Conservation (phyloP, 371 early-diverging fungal species). For the Lichtheimia hyalospora region DNA sequence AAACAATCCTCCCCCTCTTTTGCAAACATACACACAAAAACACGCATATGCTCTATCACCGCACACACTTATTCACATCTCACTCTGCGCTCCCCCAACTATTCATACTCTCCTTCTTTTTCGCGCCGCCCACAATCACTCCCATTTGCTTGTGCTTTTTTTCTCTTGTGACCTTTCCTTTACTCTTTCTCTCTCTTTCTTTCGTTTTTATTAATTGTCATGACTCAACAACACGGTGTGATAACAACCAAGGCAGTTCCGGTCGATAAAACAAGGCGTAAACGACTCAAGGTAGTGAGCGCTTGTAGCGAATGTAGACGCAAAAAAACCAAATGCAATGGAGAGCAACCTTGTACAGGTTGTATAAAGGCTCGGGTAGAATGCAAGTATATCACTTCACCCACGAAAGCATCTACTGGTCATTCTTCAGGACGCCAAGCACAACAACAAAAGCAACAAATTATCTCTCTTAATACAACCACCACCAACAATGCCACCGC, state of each 20-base stretch:
- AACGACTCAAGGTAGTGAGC: conserved; percentile 37
- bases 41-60: no score
- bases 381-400: conserved; percentile 28
- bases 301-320: conserved; percentile 59
- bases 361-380: conserved; percentile 39
- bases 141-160: background rate
- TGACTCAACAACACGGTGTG: background rate
- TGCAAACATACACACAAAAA: no score
- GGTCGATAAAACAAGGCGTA: conserved; percentile 35
- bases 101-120: no score
- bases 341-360: conserved; percentile 31
- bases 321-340: conserved; percentile 60
- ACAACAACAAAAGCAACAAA: background rate
- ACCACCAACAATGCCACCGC: background rate
- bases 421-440: background rate
- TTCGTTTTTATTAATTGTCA: background rate
- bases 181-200: background rate
- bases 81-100: no score
- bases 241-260: conserved; percentile 7
- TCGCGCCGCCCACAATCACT: background rate
- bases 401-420: background rate
- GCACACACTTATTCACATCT: no score
- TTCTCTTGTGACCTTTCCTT: background rate
- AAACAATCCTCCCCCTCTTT: no score
- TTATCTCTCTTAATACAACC: background rate